Evolutionary conservation across 2,329 filamentous ascomycete species (phyloP), one percentile per base, ranked within the genome.

Genomic region (Bipolaris cookei): DNA sequence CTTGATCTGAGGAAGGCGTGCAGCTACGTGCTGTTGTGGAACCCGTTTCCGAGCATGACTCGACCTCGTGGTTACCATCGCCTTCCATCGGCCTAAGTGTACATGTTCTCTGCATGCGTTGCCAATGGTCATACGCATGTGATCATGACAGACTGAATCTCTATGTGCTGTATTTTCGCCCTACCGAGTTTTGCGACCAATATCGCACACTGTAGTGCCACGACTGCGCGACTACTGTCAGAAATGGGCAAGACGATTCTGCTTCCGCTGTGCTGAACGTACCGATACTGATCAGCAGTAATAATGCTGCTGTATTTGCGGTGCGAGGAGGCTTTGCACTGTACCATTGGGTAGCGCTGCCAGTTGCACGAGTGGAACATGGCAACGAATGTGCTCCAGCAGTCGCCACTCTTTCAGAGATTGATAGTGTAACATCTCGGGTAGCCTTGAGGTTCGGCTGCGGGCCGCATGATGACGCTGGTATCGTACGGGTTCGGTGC

Each of bases 61-160:
- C 45, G 39, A 41, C 42, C 51, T 58, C 44, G 49, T 58, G 46
- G 54, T 43, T 39, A 44, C 14, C 21, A 34, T 23, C 35, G 28
- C 43, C 23, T 32, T 49, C 39, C 46, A 42, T 47, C 44, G 42
- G 43, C 56, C 37, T 44, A 21, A 25, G 38, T 28, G 23, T 37
- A 51, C 54, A 51, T 58, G 3, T 6, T 13, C 14, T 25, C 50
- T 56, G 53, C 61, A 62, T 43, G 44, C n/a, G 13, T 53, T 44
- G 42, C 56, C 44, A 47, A 52, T 14, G 37, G 18, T 48, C 28
- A 47, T 48, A 42, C 28, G 53, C 45, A 44, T 54, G 39, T 57
- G 49, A 47, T 37, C 45, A 42, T 52, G 18, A 41, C 41, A 47
- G n/a, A 8, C 42, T 45, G 42, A 16, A 32, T 32, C 6, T 18